Evolutionary conservation across 768 basidiomycete genomes (phyloP).

Genomic region (Phlegmacium glaucopus): DNA sequence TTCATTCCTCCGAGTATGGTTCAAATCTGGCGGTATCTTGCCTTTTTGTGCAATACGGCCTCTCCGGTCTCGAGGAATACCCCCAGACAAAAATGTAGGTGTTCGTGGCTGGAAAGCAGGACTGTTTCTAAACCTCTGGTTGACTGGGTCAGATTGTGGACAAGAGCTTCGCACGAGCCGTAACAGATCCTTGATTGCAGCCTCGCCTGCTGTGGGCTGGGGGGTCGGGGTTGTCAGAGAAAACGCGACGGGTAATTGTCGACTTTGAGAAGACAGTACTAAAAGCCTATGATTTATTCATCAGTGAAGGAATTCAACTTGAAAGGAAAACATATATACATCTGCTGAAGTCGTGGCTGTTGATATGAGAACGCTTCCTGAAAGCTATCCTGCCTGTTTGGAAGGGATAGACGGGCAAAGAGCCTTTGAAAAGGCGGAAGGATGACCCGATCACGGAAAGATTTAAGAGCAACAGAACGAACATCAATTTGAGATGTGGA

Average conservation of each 20-base stretch:
- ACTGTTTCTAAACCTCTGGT: slow-evolving; percentile 23
- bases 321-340: slow-evolving; percentile 42
- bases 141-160: slow-evolving; percentile 33
- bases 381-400: slow-evolving; percentile 53
- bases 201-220: slow-evolving; percentile 60
- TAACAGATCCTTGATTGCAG: slow-evolving; percentile 65
- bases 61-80: slow-evolving; percentile 71
- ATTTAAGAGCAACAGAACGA: slow-evolving; percentile 71
- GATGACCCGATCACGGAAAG: slow-evolving; percentile 79
- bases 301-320: not conserved
- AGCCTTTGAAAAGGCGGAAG: slow-evolving; percentile 59
- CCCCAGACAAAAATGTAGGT: slow-evolving; percentile 70
- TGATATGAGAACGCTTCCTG: slow-evolving; percentile 54
- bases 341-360: slow-evolving; percentile 75
- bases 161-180: slow-evolving; percentile 56
- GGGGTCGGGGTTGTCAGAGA: slow-evolving; percentile 56
- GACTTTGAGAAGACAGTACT: slow-evolving; percentile 67
- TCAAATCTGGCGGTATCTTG: slow-evolving; percentile 27
- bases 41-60: slow-evolving; percentile 67
- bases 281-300: slow-evolving; percentile 50
- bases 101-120: slow-evolving; percentile 34
- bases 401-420: slow-evolving; percentile 49
- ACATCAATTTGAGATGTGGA: slow-evolving; percentile 69
- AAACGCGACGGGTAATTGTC: slow-evolving; percentile 54
- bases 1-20: slow-evolving; percentile 28